Base-by-base conservation (phyloP, 176 grass and related monocot genomes). In the Oryza nivara region DNA sequence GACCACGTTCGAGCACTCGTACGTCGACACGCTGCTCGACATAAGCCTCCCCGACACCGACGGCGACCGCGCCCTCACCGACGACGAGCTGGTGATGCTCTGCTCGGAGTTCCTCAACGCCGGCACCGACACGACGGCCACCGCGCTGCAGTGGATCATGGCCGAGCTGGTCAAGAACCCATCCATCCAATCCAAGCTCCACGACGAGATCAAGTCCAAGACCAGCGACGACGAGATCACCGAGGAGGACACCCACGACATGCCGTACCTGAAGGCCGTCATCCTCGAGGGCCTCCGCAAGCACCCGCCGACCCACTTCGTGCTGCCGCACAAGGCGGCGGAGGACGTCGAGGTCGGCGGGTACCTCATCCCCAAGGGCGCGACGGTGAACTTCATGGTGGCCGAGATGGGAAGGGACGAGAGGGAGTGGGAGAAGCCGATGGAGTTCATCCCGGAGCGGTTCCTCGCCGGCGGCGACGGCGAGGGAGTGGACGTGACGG, bases 111-210 rank as follows among this genome's bases (percentile, higher is more conserved):
- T 95, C 77, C 61, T 95, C 44, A 75, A 81, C 70, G 93, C 81
- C n/a, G 93, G 93, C 7, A 95, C 93, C 6, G 93, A 95, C 83
- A 90, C 93, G 20, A 95, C 90, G 10, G 79, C 90, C 35, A 90
- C 88, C 2, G 86, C 82, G 12, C 82, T 92, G 0, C 75, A 92
- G 64, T 95, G 93, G 93, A 95, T 95, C 85, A 95, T 95, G 93
- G 93, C 93, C 11, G 86, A 95, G 45, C 80, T 95, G 23, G 88
- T 92, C 38, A 92, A 88, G 82, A 88, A 95, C 76, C 90, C 67
- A 6, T 6, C 64, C 7, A 70, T 88, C 11, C 90, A 95, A 12
- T 25, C 75, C 1, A 92, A 82, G 45, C 88, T 95, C 19, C 52
- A 83, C 51, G 8, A 26, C 11, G 93, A 95, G 75, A 83, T 95